Percentiles rank a stretch among this genome's conserved stretches.
Evolutionary conservation across 1,284 basidiomycete genomes (phyloP).

Genomic region (Fomitopsis pinicola): DNA sequence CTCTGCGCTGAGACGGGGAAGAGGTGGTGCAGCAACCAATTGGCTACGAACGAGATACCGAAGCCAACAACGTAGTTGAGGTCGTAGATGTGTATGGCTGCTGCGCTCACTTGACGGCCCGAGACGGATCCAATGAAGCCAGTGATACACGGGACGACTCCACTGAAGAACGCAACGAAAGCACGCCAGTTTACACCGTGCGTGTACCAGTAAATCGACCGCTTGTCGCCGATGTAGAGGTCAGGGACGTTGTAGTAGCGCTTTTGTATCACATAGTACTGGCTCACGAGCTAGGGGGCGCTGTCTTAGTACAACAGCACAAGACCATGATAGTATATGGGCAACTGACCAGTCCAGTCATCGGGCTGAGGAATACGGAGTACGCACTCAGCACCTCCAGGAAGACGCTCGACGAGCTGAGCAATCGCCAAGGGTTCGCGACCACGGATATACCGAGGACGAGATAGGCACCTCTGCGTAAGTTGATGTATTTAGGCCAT

Average conservation of each 20-base stretch:
- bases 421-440: conserved; percentile 18
- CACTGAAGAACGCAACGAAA: conserved; percentile 5
- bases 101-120: background rate
- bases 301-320: background rate
- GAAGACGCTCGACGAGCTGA: conserved; percentile 15
- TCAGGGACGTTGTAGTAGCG: conserved; percentile 14
- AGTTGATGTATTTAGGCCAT: conserved; percentile 16
- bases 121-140: conserved; percentile 17
- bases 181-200: conserved; percentile 15
- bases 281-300: conserved; percentile 5
- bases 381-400: conserved; percentile 17
- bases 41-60: too few relatives aligned
- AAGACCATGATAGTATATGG: background rate
- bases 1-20: too few relatives aligned
- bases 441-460: conserved; percentile 13
- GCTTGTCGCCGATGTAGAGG: conserved; percentile 14
- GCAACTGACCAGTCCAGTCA: conserved; percentile 8
- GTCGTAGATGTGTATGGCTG: too few relatives aligned
- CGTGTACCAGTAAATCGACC: conserved; percentile 18
- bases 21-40: too few relatives aligned
- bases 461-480: conserved; percentile 13
- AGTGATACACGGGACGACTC: conserved; percentile 14
- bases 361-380: conserved; percentile 16
- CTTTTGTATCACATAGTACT: conserved; percentile 16
- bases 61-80: too few relatives aligned